These are phyloP conservation scores for Ophiostoma sp. DNA, from an alignment of 2,329 filamentous ascomycete species.

Conservation along the genomic window DNA sequence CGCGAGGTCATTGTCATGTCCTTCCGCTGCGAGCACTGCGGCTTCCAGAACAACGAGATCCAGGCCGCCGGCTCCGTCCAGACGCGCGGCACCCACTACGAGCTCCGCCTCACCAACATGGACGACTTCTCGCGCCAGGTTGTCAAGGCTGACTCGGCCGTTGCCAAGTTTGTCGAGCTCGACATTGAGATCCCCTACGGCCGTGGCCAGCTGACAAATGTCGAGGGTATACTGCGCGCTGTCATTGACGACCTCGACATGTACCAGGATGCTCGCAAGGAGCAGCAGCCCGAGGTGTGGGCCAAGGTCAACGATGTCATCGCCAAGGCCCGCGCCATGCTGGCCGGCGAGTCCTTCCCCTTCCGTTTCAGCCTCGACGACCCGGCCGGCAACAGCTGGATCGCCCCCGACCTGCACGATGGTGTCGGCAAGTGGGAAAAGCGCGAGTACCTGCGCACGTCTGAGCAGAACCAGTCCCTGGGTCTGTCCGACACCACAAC, in stretches of 20 bases:
- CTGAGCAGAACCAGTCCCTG: conserved; percentile 79
- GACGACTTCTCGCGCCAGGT: conserved; percentile 80
- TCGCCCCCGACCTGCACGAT: conserved; percentile 77
- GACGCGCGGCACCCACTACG: conserved; percentile 77
- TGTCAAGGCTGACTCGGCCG: conserved; percentile 83
- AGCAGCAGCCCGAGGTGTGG: conserved; percentile 69
- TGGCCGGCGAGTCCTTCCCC: conserved; percentile 71
- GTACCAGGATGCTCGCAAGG: conserved; percentile 77
- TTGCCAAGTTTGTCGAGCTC: conserved; percentile 81
- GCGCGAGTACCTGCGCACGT: conserved; percentile 73
- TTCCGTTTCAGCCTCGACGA: conserved; percentile 88
- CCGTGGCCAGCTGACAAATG: conserved; percentile 84
- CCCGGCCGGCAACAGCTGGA: conserved; percentile 92
- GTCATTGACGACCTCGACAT: conserved; percentile 75
- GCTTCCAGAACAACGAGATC: conserved; percentile 86
- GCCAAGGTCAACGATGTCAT: conserved; percentile 74
- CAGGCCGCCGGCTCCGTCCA: conserved; percentile 90
- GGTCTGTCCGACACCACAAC: conserved; percentile 59
- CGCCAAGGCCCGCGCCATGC: conserved; percentile 66
- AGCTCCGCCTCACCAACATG: conserved; percentile 66
- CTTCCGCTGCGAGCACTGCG: conserved; percentile 85
- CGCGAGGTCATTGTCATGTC: conserved; percentile 97
- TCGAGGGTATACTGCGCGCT: conserved; percentile 78
- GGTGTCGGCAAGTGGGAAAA: conserved; percentile 83
- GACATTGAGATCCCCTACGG: conserved; percentile 91